Evolutionary conservation across 352 stramenopile genomes (phyloP).

Genomic region (Phytopythium montanum): DNA sequence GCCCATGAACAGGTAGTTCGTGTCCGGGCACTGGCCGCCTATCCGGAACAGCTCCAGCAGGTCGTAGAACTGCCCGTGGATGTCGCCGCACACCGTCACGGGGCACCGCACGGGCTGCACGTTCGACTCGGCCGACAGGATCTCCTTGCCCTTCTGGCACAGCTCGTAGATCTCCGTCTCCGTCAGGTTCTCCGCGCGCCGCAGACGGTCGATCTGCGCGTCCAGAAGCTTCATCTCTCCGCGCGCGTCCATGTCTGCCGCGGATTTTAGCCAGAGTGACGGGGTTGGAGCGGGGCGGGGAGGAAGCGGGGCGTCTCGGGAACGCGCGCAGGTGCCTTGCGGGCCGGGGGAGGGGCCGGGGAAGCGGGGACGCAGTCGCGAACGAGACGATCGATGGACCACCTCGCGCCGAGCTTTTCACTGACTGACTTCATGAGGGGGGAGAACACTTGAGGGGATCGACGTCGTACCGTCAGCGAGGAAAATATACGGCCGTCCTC

Average conservation of each 20-base stretch:
- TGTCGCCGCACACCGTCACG: slow-evolving; percentile 87
- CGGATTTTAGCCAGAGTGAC: slow-evolving; percentile 1
- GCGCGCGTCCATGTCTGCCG: slow-evolving; percentile 54
- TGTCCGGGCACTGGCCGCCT: slow-evolving; percentile 83
- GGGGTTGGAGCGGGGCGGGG: not conserved
- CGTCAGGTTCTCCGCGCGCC: slow-evolving; percentile 84
- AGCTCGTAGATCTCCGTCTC: slow-evolving; percentile 88
- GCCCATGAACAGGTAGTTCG: slow-evolving; percentile 91
- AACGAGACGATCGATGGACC: not conserved
- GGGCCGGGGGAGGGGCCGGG: not conserved
- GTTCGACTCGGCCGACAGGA: slow-evolving; percentile 80
- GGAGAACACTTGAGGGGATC: not conserved
- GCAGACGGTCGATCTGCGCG: slow-evolving; percentile 80
- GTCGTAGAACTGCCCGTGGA: slow-evolving; percentile 90
- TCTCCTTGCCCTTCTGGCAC: slow-evolving; percentile 89
- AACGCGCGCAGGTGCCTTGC: not conserved
- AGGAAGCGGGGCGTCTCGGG: not conserved
- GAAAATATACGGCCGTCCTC: slow-evolving; percentile 6
- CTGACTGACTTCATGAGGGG: slow-evolving; percentile 2
- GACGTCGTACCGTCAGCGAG: not conserved
- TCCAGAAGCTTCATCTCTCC: slow-evolving; percentile 86
- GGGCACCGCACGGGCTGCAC: slow-evolving; percentile 83
- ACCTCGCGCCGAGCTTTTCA: not conserved
- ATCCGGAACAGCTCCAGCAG: slow-evolving; percentile 88
- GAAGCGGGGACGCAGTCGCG: not conserved